These are phyloP conservation scores for Skeletonema menzelii DNA, from an alignment of 108 stramenopile species.

Conservation along the genomic window DNA sequence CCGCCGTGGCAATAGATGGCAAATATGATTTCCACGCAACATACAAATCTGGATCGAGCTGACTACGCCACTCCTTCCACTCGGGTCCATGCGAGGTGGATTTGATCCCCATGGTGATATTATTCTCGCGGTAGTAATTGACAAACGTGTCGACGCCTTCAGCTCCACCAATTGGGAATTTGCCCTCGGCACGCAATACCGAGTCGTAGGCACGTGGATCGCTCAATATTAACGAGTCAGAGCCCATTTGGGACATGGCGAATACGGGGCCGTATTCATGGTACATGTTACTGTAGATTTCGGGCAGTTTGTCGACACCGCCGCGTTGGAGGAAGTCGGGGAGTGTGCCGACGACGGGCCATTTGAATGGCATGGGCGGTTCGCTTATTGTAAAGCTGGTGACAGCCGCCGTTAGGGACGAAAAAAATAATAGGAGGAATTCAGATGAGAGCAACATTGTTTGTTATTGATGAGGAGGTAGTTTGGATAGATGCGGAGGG, in stretches of 20 bases:
- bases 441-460: no score
- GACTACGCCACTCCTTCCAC: slow-evolving; percentile 27
- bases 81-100: slow-evolving; percentile 4
- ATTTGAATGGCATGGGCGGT: slow-evolving; percentile 26
- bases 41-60: slow-evolving; percentile 15
- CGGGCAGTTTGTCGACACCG: slow-evolving; percentile 16
- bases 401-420: not conserved
- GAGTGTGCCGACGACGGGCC: slow-evolving; percentile 30
- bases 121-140: slow-evolving; percentile 22
- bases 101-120: slow-evolving; percentile 28
- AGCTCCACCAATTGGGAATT: slow-evolving; percentile 15
- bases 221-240: not conserved
- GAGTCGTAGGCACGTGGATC: slow-evolving; percentile 21
- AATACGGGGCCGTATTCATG: slow-evolving; percentile 17
- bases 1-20: slow-evolving; percentile 15
- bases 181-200: slow-evolving; percentile 9
- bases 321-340: slow-evolving; percentile 29
- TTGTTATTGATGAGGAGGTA: no score
- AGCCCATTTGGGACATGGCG: slow-evolving; percentile 4
- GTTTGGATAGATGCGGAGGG: no score
- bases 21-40: slow-evolving; percentile 21
- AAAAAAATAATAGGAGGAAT: not conserved
- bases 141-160: slow-evolving; percentile 15
- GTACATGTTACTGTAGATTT: slow-evolving; percentile 30
- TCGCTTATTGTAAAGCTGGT: not conserved